These are phyloP conservation scores for Scheffersomyces segobiensis DNA, from an alignment of 1,139 yeast species.

Conservation along the genomic window DNA sequence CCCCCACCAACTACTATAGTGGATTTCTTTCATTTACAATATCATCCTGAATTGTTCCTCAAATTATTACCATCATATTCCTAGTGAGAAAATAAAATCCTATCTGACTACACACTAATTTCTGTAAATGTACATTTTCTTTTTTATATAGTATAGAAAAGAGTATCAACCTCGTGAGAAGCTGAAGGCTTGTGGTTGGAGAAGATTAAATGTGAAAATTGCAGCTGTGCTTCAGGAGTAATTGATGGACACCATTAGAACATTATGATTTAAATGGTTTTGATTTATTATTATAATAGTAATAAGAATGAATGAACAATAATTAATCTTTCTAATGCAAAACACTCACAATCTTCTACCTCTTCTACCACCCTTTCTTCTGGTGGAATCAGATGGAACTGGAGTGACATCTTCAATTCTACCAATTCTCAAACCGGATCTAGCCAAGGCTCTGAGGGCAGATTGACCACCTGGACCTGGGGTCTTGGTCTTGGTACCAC, in stretches of 20 bases:
- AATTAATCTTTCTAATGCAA: background rate
- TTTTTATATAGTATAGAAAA: background rate
- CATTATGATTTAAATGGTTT: constrained; percentile 2
- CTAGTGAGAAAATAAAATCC: background rate
- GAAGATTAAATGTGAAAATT: background rate
- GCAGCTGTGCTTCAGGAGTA: background rate
- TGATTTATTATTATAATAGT: constrained; percentile 36
- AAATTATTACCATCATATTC: background rate
- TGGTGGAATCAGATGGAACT: constrained; percentile 99
- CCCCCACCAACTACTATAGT: too few relatives aligned
- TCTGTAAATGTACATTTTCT: constrained; percentile 9
- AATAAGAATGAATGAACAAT: constrained; percentile 10
- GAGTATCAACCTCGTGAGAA: constrained; percentile 1
- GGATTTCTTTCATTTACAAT: too few relatives aligned
- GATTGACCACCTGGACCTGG: constrained; percentile 99
- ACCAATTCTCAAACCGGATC: constrained; percentile 99
- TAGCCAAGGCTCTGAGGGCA: constrained; percentile 99
- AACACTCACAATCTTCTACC: constrained; percentile 96
- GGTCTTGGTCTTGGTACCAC: constrained; percentile 99
- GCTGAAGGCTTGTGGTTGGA: background rate
- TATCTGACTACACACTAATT: background rate
- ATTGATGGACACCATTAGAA: background rate
- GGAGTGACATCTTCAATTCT: constrained; percentile 99
- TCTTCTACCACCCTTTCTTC: constrained; percentile 99
- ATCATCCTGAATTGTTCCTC: background rate